Conservation (phyloP, 2,329 filamentous ascomycete species). For the Hypoxylon sp. region DNA sequence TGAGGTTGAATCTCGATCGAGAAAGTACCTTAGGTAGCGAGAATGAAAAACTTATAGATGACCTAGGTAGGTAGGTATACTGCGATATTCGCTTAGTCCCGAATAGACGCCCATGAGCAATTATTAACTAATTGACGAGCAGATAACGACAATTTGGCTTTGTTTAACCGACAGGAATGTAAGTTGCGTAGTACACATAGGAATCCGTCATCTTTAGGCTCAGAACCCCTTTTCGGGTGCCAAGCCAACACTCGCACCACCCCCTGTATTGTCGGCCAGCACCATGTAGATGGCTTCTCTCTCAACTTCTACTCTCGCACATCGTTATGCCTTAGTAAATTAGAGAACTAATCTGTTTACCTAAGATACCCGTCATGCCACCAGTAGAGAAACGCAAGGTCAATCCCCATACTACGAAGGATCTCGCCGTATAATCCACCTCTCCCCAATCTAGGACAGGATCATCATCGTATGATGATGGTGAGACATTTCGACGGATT, state of each 20-base stretch:
- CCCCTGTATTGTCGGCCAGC: neutral
- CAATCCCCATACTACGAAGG: neutral
- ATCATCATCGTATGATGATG: conserved; percentile 18
- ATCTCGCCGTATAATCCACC: neutral
- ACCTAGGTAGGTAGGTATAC: no score
- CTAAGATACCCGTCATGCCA: neutral
- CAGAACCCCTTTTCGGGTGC: neutral
- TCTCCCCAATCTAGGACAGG: neutral
- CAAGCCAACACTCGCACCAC: neutral
- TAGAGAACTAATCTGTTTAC: neutral
- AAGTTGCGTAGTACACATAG: no score
- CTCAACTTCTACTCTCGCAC: neutral
- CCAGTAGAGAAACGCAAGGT: neutral
- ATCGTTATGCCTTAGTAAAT: neutral
- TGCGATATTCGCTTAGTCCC: neutral
- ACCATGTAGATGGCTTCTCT: neutral
- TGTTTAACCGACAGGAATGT: neutral
- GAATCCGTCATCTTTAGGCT: neutral
- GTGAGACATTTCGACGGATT: conserved; percentile 20
- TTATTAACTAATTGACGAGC: neutral
- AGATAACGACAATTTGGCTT: neutral
- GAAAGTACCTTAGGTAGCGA: no score
- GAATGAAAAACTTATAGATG: neutral
- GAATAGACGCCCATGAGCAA: neutral
- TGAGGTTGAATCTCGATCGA: no score